Base-by-base conservation (phyloP, 306 rosid species). In the Neltuma alba region DNA sequence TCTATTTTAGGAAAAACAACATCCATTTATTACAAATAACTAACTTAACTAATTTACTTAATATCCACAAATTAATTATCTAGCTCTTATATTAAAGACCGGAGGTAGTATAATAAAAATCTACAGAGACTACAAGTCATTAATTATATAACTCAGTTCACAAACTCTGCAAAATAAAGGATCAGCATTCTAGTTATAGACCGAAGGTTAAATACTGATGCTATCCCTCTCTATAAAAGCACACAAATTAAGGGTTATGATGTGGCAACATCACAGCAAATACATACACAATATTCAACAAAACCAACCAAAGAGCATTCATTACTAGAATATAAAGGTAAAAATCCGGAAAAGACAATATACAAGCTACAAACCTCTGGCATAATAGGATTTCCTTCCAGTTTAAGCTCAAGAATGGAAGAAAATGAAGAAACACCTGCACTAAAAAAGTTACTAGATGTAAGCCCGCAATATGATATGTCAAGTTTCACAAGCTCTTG, bases 371-470 rank as follows among this genome's bases (percentile, higher is more conserved):
- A 66, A 78, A 92, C 98, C 99, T 95, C 92, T 16, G 18, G 83
- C 86, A 52, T 81, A 65, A 95, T 78, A 76, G 92, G 88, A 88
- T 92, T 95, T 76, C 94, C 98, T 65, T 91, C 86, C 69, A 92
- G 87, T 81, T 83, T 92, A 81, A 95, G 90, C 90, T 91, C 99
- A 76, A 80, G 78, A 75, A 92, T 85, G 87, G 88, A 87, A 83
- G 78, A 76, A 73, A 90, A 76, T 37, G 48, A 70, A 69, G 87
- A 72, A 31, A 66, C 42, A 33, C 76, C 76, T 28, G 61, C 76
- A 52, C 74, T 82, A 7, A 74, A 61, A 85, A 80, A 48, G 55
- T 81, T 85, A 33, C 83, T 57, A 33, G 84, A 80, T 45, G 91
- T 81, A 75, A 90, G 84, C 47, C 84, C 84, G 36, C 92, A 90